Percentiles rank a stretch among this genome's conserved stretches.
Conservation (phyloP, 1,284 basidiomycete genomes). For the Porphyrellus sp. region DNA sequence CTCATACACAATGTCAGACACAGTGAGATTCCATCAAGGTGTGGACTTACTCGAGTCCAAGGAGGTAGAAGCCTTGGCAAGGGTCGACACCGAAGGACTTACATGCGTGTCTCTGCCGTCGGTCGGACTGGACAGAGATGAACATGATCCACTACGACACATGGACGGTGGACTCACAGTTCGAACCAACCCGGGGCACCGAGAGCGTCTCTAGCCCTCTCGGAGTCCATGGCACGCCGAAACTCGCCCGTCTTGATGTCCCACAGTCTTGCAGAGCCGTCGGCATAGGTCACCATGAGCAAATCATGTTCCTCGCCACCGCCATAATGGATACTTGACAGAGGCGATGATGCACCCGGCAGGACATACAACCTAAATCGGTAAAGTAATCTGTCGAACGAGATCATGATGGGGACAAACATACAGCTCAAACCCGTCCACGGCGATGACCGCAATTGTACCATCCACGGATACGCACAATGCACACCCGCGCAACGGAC, state of each 20-base stretch:
- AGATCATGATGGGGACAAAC: slow-evolving; percentile 28
- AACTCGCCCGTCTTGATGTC: slow-evolving; percentile 84
- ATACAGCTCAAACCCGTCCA: slow-evolving; percentile 78
- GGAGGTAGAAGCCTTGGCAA: slow-evolving; percentile 16
- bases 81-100: slow-evolving; percentile 24
- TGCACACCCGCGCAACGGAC: slow-evolving; percentile 65
- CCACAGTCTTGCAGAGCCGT: slow-evolving; percentile 83
- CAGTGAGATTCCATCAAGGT: neutral
- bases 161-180: slow-evolving; percentile 45
- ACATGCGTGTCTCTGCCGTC: slow-evolving; percentile 26
- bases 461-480: slow-evolving; percentile 79
- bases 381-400: neutral
- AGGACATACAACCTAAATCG: slow-evolving; percentile 67
- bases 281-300: slow-evolving; percentile 74
- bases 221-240: slow-evolving; percentile 74
- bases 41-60: slow-evolving; percentile 25
- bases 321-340: slow-evolving; percentile 65
- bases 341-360: slow-evolving; percentile 68
- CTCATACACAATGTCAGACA: slow-evolving; percentile 23
- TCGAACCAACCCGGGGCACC: slow-evolving; percentile 68
- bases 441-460: slow-evolving; percentile 72
- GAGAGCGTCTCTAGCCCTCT: slow-evolving; percentile 77
- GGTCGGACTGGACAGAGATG: slow-evolving; percentile 19
- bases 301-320: slow-evolving; percentile 51
- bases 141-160: neutral